Evolutionary conservation across 352 stramenopile genomes (phyloP).

Genomic region (Pythium periplocum): DNA sequence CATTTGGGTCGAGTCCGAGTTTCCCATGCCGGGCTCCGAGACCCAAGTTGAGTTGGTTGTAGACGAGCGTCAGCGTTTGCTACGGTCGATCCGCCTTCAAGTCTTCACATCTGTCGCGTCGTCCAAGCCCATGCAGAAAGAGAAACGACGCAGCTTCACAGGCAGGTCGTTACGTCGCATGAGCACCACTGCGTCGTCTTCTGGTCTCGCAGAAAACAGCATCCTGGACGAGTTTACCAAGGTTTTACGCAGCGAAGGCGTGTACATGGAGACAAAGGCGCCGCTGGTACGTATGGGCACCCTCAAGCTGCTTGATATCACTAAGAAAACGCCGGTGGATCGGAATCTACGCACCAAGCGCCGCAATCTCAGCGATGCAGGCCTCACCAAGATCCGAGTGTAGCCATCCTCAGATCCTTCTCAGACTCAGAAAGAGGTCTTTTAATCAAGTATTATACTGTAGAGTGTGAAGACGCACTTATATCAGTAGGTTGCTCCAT

Average conservation of each 20-base stretch:
- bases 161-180: constrained; percentile 28
- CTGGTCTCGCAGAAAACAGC: constrained; percentile 46
- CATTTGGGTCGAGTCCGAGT: constrained; percentile 73
- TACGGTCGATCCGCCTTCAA: constrained; percentile 59
- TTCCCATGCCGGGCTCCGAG: constrained; percentile 79
- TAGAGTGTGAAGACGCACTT: too few relatives aligned
- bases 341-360: constrained; percentile 17
- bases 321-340: constrained; percentile 12
- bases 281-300: constrained; percentile 55
- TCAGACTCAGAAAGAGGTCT: constrained; percentile 1
- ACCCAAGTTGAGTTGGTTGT: constrained; percentile 83
- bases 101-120: constrained; percentile 51
- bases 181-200: constrained; percentile 36
- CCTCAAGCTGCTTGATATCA: constrained; percentile 37
- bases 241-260: constrained; percentile 45
- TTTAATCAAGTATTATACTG: constrained; percentile 10
- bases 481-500: too few relatives aligned
- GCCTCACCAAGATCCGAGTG: neutral
- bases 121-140: constrained; percentile 33
- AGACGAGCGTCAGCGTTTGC: constrained; percentile 51
- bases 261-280: constrained; percentile 50
- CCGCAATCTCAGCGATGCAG: constrained; percentile 7
- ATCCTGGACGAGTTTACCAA: constrained; percentile 58
- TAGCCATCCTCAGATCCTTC: neutral
- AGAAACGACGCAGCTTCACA: constrained; percentile 14